Conservation (phyloP, 805 yeast genomes). For the Barnettozyma botsteinii region DNA sequence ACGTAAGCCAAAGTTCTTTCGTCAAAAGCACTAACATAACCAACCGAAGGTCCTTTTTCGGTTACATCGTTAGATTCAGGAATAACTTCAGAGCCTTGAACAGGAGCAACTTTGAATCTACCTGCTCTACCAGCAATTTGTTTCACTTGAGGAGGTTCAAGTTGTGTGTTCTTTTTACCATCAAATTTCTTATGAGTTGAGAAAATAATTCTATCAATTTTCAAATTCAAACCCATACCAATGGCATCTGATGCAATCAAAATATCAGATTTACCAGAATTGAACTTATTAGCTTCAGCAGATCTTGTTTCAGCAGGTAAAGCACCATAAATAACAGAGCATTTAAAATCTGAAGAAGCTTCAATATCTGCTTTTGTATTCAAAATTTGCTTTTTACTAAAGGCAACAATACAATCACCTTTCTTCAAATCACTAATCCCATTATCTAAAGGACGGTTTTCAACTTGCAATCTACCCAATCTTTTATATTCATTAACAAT, state of each 20-base stretch:
- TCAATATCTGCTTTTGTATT: conserved; percentile 68
- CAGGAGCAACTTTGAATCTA: conserved; percentile 45
- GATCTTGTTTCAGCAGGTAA: conserved; percentile 93
- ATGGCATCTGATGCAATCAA: conserved; percentile 94
- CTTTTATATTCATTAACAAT: conserved; percentile 68
- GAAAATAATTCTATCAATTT: conserved; percentile 76
- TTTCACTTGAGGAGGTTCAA: conserved; percentile 66
- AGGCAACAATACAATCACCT: conserved; percentile 91
- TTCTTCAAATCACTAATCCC: conserved; percentile 37
- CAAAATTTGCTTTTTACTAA: conserved; percentile 69
- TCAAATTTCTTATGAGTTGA: conserved; percentile 63
- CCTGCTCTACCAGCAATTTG: conserved; percentile 98
- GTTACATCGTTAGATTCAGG: neutral
- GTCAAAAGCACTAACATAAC: conserved; percentile 51
- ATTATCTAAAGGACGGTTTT: conserved; percentile 31
- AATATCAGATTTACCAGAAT: conserved; percentile 72
- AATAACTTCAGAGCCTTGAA: conserved; percentile 1
- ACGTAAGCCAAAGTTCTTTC: conserved; percentile 40
- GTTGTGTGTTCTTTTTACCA: conserved; percentile 43
- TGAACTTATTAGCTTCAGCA: conserved; percentile 75
- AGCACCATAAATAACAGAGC: conserved; percentile 92
- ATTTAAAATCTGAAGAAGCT: conserved; percentile 50
- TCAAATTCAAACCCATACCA: conserved; percentile 93
- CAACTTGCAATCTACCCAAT: conserved; percentile 63
- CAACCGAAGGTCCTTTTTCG: conserved; percentile 27